Evolutionary conservation across 768 basidiomycete species (phyloP).

Genomic region (Hypholoma sublateritium): DNA sequence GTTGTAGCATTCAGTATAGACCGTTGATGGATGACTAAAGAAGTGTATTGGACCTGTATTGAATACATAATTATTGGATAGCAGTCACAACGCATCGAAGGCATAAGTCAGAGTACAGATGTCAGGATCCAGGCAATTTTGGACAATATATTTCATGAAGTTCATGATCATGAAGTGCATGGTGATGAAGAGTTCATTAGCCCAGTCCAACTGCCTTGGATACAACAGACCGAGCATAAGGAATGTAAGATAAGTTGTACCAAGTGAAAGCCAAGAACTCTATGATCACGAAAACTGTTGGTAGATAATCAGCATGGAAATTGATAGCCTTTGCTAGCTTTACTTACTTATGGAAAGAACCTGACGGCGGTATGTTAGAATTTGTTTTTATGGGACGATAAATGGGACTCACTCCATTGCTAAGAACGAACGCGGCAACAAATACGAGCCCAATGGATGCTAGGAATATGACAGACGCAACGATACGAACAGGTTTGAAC

Average conservation of each 20-base stretch:
- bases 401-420: conserved; percentile 53
- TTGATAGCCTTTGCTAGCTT: not conserved
- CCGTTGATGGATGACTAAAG: too few relatives aligned
- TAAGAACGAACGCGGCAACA: conserved; percentile 78
- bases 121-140: not conserved
- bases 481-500: conserved; percentile 91
- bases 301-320: conserved; percentile 7
- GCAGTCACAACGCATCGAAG: not conserved
- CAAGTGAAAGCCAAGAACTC: conserved; percentile 91
- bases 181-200: conserved; percentile 19
- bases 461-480: conserved; percentile 79
- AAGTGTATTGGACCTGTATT: not conserved
- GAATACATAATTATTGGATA: conserved; percentile 4
- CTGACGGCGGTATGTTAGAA: conserved; percentile 29
- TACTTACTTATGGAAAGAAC: conserved; percentile 67
- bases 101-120: conserved; percentile 5
- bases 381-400: not conserved
- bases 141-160: too few relatives aligned
- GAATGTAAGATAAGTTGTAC: conserved; percentile 88
- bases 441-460: conserved; percentile 82
- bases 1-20: conserved; percentile 1
- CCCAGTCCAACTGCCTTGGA: conserved; percentile 60
- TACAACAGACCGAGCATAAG: conserved; percentile 80
- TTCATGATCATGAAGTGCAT: not conserved
- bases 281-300: conserved; percentile 83